Evolutionary conservation across 108 stramenopile genomes (phyloP), one percentile per base, ranked within the genome.

Genomic region (Stephanodiscus minutulus): DNA sequence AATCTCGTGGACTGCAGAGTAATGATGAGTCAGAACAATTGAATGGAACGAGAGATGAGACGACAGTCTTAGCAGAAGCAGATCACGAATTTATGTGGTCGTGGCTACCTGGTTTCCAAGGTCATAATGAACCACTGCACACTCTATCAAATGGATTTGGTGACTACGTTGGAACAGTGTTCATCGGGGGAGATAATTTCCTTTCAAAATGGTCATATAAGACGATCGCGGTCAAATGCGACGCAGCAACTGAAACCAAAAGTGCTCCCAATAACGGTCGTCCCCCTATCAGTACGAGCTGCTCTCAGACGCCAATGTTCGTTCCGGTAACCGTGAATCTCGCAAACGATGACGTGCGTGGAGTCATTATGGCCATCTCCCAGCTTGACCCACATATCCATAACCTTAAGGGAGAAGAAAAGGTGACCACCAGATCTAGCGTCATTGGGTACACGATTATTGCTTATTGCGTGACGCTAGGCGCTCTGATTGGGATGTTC

Each of bases 31-130:
- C 57, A 41, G 59, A 18, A 4, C 20, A 50, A 37, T 21, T 50
- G 1, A 60, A 72, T 18, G 74, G 78, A 28, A 63, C 57, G 53
- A 72, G 58, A 25, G 43, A 53, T 10, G 69, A 37, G 28, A 79
- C 17, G 41, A 70, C 35, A 73, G 56, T 52, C 5, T 21, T 21
- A 37, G 62, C 61, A 33, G 81, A 84, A 27, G 72, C 76, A 21
- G 74, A 73, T 25, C 90, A 90, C 43, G 88, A 90, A 49, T 96
- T 92, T 65, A 82, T 88, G 39, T 98, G 97, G 97, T 90, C 93
- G 27, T 98, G 97, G 97, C 73, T 98, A 15, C 96, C 97, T 20
- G 97, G 96, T 3, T 98, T 97, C 64, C 67, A 90, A 12, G 97
- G 97, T 0, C 87, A 88, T 61, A 83, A 93, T 61, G 95, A 96